Evolutionary conservation across 106 monocot genomes (phyloP).

Genomic region (Apostasia ramifera): DNA sequence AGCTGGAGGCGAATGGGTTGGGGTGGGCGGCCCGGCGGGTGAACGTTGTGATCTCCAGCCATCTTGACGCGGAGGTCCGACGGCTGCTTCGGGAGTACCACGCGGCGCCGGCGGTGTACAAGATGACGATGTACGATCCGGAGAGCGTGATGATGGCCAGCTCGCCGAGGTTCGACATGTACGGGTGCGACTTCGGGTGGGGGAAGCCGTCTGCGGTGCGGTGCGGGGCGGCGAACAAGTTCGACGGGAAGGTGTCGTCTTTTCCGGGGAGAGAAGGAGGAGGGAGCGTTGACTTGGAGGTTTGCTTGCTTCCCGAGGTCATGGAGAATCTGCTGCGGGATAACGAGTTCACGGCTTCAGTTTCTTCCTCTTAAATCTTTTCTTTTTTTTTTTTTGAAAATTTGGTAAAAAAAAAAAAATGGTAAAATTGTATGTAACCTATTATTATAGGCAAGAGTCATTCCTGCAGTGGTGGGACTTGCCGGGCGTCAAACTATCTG

Average conservation of each 20-base stretch:
- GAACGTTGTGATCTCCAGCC: constrained; percentile 10
- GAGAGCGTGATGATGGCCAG: constrained; percentile 4
- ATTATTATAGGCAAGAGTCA: too few relatives aligned
- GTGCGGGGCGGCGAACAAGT: constrained; percentile 33
- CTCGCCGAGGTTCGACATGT: constrained; percentile 53
- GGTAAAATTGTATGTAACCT: too few relatives aligned
- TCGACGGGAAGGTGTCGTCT: constrained; percentile 27
- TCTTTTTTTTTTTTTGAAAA: too few relatives aligned
- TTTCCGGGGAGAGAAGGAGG: constrained; percentile 22
- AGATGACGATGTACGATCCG: neutral
- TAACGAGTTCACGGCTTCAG: constrained; percentile 31
- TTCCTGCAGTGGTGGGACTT: too few relatives aligned
- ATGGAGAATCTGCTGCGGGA: constrained; percentile 8
- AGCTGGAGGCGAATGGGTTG: constrained; percentile 13
- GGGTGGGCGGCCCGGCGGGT: constrained; percentile 26
- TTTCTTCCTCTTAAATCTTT: neutral
- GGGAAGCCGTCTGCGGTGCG: constrained; percentile 35
- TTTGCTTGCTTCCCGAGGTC: constrained; percentile 11
- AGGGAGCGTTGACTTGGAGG: constrained; percentile 36
- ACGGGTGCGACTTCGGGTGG: constrained; percentile 57
- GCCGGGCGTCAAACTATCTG: too few relatives aligned
- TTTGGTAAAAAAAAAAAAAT: too few relatives aligned
- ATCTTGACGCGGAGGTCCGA: neutral
- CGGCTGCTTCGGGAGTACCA: constrained; percentile 1
- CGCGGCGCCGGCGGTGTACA: neutral